phyloP scores from a whole-genome alignment of 441 rosid genomes.

The Eruca vesicaria region DNA sequence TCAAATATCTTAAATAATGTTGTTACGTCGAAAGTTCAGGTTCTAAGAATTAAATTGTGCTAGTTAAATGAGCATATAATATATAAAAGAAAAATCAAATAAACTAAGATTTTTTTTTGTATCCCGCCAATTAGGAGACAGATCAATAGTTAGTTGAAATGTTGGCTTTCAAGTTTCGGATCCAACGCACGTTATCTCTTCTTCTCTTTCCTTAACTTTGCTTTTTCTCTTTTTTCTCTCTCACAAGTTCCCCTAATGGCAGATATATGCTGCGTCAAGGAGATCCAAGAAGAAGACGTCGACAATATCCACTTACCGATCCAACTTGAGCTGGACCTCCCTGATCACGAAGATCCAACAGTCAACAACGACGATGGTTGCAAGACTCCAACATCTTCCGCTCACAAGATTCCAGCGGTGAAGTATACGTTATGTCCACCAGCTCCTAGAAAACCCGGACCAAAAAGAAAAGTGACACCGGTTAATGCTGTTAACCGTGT shows the following conservation, averaged over 20 bases:
- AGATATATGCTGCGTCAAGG: conserved; percentile 28
- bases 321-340: conserved; percentile 15
- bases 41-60: not conserved
- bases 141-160: conserved; percentile 37
- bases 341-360: conserved; percentile 24
- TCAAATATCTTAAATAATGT: not conserved
- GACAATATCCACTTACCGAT: conserved; percentile 27
- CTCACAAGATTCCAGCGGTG: conserved; percentile 51
- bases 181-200: conserved; percentile 40
- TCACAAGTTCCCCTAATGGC: conserved; percentile 21
- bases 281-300: conserved; percentile 29
- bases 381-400: conserved; percentile 68
- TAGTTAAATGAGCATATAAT: not conserved
- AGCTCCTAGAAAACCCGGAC: conserved; percentile 59
- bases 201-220: not conserved
- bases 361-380: conserved; percentile 48
- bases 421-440: conserved; percentile 55
- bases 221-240: not conserved
- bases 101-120: conserved; percentile 13
- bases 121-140: conserved; percentile 41
- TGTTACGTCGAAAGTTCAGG: not conserved
- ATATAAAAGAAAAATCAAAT: conserved; percentile 3
- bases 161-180: conserved; percentile 41
- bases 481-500: conserved; percentile 21
- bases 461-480: conserved; percentile 34